These are phyloP conservation scores for Vararia minispora DNA, from an alignment of 768 basidiomycete genomes.

Conservation along the genomic window DNA sequence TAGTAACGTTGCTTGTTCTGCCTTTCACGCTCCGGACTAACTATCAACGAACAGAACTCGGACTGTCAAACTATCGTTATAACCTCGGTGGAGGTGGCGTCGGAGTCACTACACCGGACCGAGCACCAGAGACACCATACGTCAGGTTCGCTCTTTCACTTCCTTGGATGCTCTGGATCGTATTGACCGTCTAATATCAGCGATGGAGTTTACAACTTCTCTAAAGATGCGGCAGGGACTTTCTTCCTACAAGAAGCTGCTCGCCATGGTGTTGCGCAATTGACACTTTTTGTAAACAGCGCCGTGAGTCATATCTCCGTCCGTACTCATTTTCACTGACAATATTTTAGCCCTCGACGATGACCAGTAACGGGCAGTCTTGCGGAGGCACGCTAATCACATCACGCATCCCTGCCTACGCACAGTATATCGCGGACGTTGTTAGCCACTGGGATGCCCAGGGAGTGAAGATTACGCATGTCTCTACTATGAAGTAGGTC, in stretches of 20 bases:
- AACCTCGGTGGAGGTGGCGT: conserved; percentile 34
- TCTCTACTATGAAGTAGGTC: conserved; percentile 30
- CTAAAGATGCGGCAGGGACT: conserved; percentile 27
- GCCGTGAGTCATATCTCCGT: conserved; percentile 12
- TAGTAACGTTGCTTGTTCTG: no score
- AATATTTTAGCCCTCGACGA: conserved; percentile 13
- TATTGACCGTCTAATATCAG: conserved; percentile 12
- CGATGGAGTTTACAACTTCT: conserved; percentile 29
- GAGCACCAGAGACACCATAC: conserved; percentile 28
- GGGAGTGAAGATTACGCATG: conserved; percentile 27
- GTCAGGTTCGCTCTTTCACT: conserved; percentile 8
- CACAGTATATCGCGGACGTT: conserved; percentile 32
- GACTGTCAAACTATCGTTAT: conserved; percentile 31
- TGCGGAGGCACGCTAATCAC: conserved; percentile 15
- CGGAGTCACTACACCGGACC: conserved; percentile 27
- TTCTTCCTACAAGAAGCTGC: conserved; percentile 31
- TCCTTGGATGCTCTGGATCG: not conserved
- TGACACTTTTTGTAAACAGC: conserved; percentile 34
- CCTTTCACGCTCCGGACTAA: no score
- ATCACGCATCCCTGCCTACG: conserved; percentile 22
- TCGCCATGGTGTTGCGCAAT: conserved; percentile 22
- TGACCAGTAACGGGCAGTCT: conserved; percentile 12
- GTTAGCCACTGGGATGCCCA: conserved; percentile 26
- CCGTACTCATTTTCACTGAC: not conserved
- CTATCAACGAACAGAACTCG: no score